Conservation (phyloP, 371 early-diverging fungal genomes). For the Circinella minor region DNA sequence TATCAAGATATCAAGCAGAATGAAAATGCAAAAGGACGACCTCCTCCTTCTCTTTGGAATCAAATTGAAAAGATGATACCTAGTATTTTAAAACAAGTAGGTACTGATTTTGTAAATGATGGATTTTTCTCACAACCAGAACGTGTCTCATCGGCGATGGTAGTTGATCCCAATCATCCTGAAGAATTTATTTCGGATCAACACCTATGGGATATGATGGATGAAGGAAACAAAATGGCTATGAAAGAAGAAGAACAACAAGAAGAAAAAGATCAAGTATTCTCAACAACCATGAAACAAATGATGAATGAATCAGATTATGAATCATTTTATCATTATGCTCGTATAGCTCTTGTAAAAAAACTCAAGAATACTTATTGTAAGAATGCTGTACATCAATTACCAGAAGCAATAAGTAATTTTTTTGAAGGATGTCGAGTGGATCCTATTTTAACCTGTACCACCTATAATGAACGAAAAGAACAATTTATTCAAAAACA, state of each 20-base stretch:
- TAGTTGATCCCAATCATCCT: neutral
- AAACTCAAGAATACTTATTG: neutral
- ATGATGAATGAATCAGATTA: neutral
- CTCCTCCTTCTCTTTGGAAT: neutral
- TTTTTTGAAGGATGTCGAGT: neutral
- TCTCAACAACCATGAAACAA: neutral
- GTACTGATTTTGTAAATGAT: neutral
- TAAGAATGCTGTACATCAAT: neutral
- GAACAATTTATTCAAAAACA: neutral
- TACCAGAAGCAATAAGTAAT: neutral
- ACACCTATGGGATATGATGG: neutral
- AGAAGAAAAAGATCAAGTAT: neutral
- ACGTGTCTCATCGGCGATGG: neutral
- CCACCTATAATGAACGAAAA: neutral
- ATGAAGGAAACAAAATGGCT: neutral
- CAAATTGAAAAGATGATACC: neutral
- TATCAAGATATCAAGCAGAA: neutral
- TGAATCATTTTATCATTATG: neutral
- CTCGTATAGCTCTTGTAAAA: neutral
- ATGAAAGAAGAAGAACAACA: no score
- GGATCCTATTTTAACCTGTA: neutral
- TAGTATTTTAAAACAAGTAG: neutral
- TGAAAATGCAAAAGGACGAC: neutral
- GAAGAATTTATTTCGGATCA: neutral
- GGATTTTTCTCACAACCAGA: neutral